Conservation (phyloP, 305 asterid genomes). For the Fraxinus albicans region DNA sequence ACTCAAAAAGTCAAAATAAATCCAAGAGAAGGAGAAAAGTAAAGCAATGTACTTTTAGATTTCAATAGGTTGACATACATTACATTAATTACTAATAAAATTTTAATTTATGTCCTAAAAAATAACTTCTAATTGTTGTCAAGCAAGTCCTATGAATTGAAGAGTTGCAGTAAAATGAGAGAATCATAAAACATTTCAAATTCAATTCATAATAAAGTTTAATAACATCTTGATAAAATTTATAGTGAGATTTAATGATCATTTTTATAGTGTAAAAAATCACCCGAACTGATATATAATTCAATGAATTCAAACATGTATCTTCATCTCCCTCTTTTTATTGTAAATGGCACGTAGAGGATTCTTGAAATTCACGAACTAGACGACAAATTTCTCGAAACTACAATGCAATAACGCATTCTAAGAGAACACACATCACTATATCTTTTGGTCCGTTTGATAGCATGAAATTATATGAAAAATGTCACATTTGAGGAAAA, state of each 20-base stretch:
- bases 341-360: not conserved
- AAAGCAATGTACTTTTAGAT: slow-evolving; percentile 40
- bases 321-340: not conserved
- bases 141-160: not conserved
- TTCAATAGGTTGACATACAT: slow-evolving; percentile 43
- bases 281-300: not conserved
- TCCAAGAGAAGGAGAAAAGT: slow-evolving; percentile 24
- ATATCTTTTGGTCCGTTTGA: no score
- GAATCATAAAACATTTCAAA: not conserved
- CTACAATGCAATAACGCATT: not conserved
- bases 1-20: slow-evolving; percentile 35
- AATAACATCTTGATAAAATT: not conserved
- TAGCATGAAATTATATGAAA: no score
- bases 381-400: not conserved
- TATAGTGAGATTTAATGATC: not conserved
- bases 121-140: not conserved
- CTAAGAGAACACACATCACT: not conserved
- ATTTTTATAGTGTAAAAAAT: not conserved
- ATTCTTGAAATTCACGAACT: not conserved
- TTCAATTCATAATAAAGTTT: not conserved
- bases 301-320: not conserved
- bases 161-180: not conserved
- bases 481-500: no score
- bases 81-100: not conserved
- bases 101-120: not conserved